phyloP scores from a whole-genome alignment of 148 eudicot genomes.

The Beta vulgaris region DNA sequence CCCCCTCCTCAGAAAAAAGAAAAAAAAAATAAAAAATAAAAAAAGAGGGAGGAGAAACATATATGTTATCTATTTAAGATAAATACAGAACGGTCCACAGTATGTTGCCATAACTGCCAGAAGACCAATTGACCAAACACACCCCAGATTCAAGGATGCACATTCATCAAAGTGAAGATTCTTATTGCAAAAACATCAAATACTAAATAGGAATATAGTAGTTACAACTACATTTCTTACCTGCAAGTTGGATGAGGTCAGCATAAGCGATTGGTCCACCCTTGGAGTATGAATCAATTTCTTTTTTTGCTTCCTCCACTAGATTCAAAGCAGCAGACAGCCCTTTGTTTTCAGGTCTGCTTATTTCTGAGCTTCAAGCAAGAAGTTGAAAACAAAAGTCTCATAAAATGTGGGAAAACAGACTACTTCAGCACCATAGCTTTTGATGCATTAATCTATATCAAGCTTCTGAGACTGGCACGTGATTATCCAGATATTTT shows the following conservation, averaged over 20 bases:
- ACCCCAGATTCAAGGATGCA: background rate
- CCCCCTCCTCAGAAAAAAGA: too few species aligned
- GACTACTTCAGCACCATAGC: background rate
- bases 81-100: background rate
- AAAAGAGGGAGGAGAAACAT: background rate
- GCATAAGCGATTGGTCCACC: conserved; percentile 87
- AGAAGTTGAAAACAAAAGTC: conserved; percentile 33
- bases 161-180: background rate
- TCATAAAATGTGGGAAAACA: background rate
- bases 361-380: conserved; percentile 90
- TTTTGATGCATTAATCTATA: background rate
- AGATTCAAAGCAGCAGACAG: conserved; percentile 69
- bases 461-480: conserved; percentile 7
- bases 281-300: conserved; percentile 82
- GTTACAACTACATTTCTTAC: conserved; percentile 29
- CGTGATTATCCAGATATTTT: background rate
- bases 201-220: background rate
- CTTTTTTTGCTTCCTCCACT: conserved; percentile 80
- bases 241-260: conserved; percentile 88
- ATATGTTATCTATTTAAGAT: background rate
- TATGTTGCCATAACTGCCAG: background rate
- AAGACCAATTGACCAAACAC: background rate
- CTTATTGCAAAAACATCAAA: background rate
- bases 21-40: background rate
- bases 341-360: conserved; percentile 89